A percentile compares a stretch with the other conserved stretches of the same genome.
These are phyloP conservation scores for Begonia loranthoides DNA, from an alignment of 306 rosid species.

Conservation along the genomic window DNA sequence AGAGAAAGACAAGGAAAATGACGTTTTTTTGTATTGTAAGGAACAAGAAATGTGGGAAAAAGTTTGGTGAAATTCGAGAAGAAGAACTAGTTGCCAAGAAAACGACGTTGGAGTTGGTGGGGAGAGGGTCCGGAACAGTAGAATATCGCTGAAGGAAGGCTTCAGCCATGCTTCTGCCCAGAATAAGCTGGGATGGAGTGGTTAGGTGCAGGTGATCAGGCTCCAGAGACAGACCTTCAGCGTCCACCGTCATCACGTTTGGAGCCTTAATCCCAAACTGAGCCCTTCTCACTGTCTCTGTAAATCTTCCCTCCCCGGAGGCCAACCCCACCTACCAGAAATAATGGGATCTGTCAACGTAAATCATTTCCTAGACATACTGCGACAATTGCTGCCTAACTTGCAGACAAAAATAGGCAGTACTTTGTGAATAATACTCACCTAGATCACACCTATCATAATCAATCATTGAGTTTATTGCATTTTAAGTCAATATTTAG, in stretches of 20 bases:
- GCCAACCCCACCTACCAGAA: slow-evolving; percentile 51
- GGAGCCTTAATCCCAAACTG: slow-evolving; percentile 39
- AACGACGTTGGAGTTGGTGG: background rate
- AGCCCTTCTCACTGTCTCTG: slow-evolving; percentile 42
- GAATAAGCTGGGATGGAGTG: slow-evolving; percentile 32
- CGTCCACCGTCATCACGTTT: slow-evolving; percentile 47
- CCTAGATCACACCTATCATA: background rate
- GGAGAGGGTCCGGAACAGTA: background rate
- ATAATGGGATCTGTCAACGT: background rate
- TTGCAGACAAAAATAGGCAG: too few relatives aligned
- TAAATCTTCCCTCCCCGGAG: slow-evolving; percentile 38
- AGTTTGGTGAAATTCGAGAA: background rate
- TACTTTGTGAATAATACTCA: too few relatives aligned
- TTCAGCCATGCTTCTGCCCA: slow-evolving; percentile 44
- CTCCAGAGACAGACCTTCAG: slow-evolving; percentile 33
- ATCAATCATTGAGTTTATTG: background rate
- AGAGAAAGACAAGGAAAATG: background rate
- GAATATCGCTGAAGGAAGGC: slow-evolving; percentile 28
- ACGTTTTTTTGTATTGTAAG: background rate
- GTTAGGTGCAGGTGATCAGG: slow-evolving; percentile 55
- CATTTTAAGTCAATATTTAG: background rate
- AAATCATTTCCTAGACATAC: background rate
- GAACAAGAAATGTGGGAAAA: background rate
- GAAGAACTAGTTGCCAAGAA: background rate
- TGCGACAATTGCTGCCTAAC: too few relatives aligned